Evolutionary conservation across 768 basidiomycete species (phyloP), one percentile per base, ranked within the genome.

Genomic region (Dentipellis fragilis): DNA sequence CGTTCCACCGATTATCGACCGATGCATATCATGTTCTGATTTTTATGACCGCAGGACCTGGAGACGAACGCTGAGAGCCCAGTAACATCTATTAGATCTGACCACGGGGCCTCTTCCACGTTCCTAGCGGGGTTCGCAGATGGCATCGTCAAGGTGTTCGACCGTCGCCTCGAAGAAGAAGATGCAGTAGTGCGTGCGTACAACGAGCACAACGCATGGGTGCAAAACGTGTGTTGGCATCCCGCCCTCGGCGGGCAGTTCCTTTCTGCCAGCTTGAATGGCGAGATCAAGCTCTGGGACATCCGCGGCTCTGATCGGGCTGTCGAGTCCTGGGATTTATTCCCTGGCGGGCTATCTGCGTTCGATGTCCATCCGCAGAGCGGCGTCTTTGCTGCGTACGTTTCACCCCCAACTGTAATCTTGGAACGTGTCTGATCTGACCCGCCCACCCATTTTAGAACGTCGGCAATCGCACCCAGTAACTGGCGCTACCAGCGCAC

Each of bases 81-180:
- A 45, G 80, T 94, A 11, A 98, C 96, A 0, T 77, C 88, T 0
- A 81, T 99, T 50, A 75, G 80, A 2, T 89, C 87, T 10, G 93
- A 96, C 59, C 74, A 80, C 47, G 82, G 83, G 12, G 78, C 83
- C 0, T 83, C 87, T 16, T 83, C 89, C 56, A 84, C 84, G 2
- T 93, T 97, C 69, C 76, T 89, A 12, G 88, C 92, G 9, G 85
- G 93, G 56, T 97, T 97, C 67, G 96, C 88, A 14, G 93, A 98
- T 68, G 96, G 96, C 10, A 77, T 78, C 4, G 80, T 98, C 52
- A 85, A 89, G 63, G 75, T 96, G 2, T 98, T 93, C 70, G 96
- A 99, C 72, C 85, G 89, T 36, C 82, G 96, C n/a, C 68, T 91
- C 11, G 82, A 85, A 58, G 84, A 86, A 52, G 85, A 92, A 8